Conservation (phyloP, 1,139 yeast species). For the Saccharomyces hybrid region DNA sequence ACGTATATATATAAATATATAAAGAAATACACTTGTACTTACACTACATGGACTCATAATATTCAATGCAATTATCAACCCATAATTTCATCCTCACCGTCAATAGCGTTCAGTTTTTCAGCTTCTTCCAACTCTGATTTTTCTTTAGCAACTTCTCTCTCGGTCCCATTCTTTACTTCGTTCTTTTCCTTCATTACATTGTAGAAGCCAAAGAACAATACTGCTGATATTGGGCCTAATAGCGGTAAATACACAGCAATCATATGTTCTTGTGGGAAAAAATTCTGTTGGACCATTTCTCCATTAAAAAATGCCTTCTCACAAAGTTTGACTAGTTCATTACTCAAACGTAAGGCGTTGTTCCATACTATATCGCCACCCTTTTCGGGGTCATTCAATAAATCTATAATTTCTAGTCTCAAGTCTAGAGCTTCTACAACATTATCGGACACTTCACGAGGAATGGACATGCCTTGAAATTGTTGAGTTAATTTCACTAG, state of each 20-base stretch:
- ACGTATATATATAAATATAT: neutral
- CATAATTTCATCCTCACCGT: slow-evolving; percentile 31
- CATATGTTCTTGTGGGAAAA: slow-evolving; percentile 92
- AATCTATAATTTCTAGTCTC: slow-evolving; percentile 29
- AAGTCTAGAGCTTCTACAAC: slow-evolving; percentile 31
- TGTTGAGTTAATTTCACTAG: slow-evolving; percentile 59
- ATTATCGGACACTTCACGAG: slow-evolving; percentile 37
- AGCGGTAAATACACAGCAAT: slow-evolving; percentile 87
- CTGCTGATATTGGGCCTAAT: slow-evolving; percentile 74
- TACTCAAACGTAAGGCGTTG: slow-evolving; percentile 46
- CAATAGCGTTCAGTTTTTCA: neutral
- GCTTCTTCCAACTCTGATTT: neutral
- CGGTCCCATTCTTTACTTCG: neutral
- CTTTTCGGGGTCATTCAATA: slow-evolving; percentile 22
- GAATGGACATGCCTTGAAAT: slow-evolving; percentile 75
- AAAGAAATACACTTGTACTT: neutral
- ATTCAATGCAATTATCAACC: neutral
- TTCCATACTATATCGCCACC: slow-evolving; percentile 33
- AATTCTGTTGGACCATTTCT: slow-evolving; percentile 90
- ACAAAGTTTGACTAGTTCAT: slow-evolving; percentile 47
- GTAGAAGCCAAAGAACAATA: slow-evolving; percentile 52
- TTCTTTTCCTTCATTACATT: slow-evolving; percentile 36
- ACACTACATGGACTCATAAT: neutral
- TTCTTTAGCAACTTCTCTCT: slow-evolving; percentile 6
- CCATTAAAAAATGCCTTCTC: slow-evolving; percentile 84